Conservation (phyloP, 371 early-diverging fungal genomes). For the Mucor ambiguus region DNA sequence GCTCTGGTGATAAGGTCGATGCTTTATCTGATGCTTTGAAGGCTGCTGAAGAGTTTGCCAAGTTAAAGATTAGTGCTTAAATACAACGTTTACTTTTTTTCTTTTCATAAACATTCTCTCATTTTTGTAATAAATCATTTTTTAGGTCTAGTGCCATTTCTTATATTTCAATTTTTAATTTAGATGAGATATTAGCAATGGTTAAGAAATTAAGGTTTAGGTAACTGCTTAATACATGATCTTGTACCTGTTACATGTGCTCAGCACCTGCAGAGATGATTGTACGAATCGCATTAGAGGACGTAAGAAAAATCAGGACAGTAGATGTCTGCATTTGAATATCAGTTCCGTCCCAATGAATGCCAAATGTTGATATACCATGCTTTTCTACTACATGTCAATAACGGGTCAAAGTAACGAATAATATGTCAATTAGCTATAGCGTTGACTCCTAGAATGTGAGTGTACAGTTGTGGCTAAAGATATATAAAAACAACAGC, state of each 20-base stretch:
- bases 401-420: neutral
- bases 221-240: neutral
- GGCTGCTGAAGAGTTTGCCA: slow-evolving; percentile 78
- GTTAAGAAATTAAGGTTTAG: neutral
- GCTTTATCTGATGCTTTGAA: slow-evolving; percentile 75
- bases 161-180: neutral
- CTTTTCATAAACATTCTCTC: neutral
- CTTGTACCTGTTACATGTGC: neutral
- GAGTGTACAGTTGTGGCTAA: neutral
- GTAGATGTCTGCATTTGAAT: neutral
- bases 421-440: neutral
- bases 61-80: slow-evolving; percentile 56
- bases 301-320: neutral
- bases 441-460: too few species aligned
- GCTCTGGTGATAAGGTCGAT: slow-evolving; percentile 68
- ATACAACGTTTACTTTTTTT: slow-evolving; percentile 1
- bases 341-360: neutral
- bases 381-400: neutral
- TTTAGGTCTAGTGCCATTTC: neutral
- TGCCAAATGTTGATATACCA: neutral
- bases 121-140: slow-evolving; percentile 2
- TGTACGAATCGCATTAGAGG: neutral
- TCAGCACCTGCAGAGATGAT: neutral
- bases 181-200: neutral
- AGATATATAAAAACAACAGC: neutral